Evolutionary conservation across 768 basidiomycete species (phyloP), one percentile per base, ranked within the genome.

Genomic region (Kwoniella dendrophila): DNA sequence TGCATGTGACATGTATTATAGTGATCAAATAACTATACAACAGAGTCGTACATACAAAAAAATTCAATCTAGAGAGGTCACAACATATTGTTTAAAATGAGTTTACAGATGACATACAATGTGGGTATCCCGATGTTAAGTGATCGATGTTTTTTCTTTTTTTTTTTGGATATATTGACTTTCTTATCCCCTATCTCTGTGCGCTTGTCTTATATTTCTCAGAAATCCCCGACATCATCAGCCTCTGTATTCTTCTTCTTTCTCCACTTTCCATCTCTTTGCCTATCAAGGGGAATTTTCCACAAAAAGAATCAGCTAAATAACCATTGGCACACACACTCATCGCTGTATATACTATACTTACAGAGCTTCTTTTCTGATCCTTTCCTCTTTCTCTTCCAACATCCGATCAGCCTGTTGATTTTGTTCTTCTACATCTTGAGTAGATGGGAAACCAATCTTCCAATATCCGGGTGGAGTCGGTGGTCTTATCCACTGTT

Each of bases 401-500:
- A 89, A 86, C 85, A 92, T 90, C 71, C 85, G 84, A 59, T 82
- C 83, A 8, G 92, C 93, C 59, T 81, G 80, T 62, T 81, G 80
- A 76, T 95, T 95, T 69, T 95, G 92, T 56, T 83, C 83, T 47
- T 82, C 83, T 16, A 86, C 87, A 72, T 90, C 86, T 76, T 94
- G 92, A 3, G 92, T 93, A 66, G 83, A 82, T 1, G 93, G 93
- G 74, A 97, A 94, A 1, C 89, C 91, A 59, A 94, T 92, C 58
- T 87, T 83, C 90, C 92, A 94, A 78, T 90, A 95, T 16, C 86
- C 86, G 0, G 90, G 91, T 11, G 93, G 93, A 1, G 90, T 92
- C 51, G 82, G 83, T 0, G 86, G 83, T 47, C 85, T 83, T 29
- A 82, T 82, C 89, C 88, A 91, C 20, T 86, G 83, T 61, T 20